phyloP scores from a whole-genome alignment of 2,329 filamentous ascomycete species.

The Helminthosporium solani region DNA sequence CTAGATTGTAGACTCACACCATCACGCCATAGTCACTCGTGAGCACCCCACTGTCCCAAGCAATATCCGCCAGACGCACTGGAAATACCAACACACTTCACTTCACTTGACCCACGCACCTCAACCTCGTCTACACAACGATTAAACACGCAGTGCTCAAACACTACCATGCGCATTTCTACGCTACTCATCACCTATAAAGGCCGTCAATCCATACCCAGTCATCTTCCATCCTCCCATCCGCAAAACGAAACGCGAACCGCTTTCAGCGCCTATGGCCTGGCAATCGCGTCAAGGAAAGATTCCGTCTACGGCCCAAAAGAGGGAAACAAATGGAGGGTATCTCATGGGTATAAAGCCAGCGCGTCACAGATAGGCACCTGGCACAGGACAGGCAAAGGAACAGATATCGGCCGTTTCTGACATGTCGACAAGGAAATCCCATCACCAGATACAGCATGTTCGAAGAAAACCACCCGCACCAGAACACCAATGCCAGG shows the following conservation, averaged over 20 bases:
- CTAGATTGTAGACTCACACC: no score
- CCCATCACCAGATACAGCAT: neutral
- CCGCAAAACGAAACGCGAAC: neutral
- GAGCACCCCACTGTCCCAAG: no score
- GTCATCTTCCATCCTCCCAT: neutral
- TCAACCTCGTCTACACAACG: no score
- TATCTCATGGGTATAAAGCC: slow-evolving; percentile 14
- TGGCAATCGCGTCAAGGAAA: neutral
- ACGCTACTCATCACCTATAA: neutral
- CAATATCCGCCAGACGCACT: no score
- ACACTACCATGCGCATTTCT: neutral
- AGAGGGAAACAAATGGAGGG: slow-evolving; percentile 4
- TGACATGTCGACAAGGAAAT: neutral
- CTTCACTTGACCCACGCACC: no score
- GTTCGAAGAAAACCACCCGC: slow-evolving; percentile 6
- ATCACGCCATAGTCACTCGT: no score
- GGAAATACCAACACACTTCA: no score
- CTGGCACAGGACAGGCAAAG: no score
- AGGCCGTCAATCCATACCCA: neutral
- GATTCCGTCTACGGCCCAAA: neutral
- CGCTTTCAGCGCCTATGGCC: neutral
- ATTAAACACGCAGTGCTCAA: neutral
- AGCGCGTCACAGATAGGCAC: neutral
- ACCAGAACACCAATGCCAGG: slow-evolving; percentile 19
- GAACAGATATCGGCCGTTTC: slow-evolving; percentile 8